Base-by-base conservation (phyloP, 2,329 filamentous ascomycete species). In the Fusarium sp. region DNA sequence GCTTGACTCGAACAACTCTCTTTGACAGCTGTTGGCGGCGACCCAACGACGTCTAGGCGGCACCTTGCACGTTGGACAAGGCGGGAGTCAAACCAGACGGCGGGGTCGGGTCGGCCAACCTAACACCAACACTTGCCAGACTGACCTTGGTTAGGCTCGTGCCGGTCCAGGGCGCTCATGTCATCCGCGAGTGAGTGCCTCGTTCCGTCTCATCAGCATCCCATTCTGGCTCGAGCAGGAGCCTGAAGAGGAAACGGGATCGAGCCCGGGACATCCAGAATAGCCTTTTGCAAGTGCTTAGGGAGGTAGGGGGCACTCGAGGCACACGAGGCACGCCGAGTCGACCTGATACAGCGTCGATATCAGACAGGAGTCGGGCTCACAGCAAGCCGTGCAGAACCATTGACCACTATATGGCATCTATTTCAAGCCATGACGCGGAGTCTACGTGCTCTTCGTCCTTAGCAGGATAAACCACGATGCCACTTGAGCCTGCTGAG, bases 241-340 rank as follows among this genome's bases (percentile, higher is more conserved):
- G 25, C 66, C 59, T 50, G 35, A 70, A 67, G 23, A 64, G 66
- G 66, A 35, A 74, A 70, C 52, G 39, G 41, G 56, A 41, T 73
- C 52, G 37, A 39, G 34, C 62, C 67, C 56, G 59, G 43, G 62
- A 63, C 43, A 50, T 43, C 23, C 52, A 66, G 54, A 62, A 61
- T 62, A 70, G 25, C 60, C 54, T 72, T 72, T 71, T 52, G 25
- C 65, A 72, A 72, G 70, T 72, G 69, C 68, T 72, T 68, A 72
- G 65, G 48, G 48, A 54, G 25, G 25, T 54, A 30, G 48, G 37
- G 34, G 34, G 32, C 43, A 62, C 32, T 37, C 59, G 30, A 64
- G 50, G 69, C 68, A 67, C 64, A 56, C n/a, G 32, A 60, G 25
- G 56, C 45, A 48, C 45, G 62, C 59, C 34, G 39, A 67, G 23